A percentile compares a stretch with the other conserved stretches of the same genome.
These are phyloP conservation scores for Chalciporus sphaerocephalus DNA, from an alignment of 768 basidiomycete species.

Conservation along the genomic window DNA sequence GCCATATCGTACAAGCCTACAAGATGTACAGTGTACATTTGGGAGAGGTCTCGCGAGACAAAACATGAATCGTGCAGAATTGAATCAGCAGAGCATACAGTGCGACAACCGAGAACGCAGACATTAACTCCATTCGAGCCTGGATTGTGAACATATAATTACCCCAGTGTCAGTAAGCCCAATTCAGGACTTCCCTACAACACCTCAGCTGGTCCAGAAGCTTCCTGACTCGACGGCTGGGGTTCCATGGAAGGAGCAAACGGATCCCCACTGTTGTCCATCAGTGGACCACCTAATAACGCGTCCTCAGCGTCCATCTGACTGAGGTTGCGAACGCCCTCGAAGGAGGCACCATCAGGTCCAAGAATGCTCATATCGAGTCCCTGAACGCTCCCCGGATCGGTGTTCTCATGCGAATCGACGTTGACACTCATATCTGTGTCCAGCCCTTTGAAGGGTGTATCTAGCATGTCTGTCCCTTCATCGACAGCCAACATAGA, in stretches of 20 bases:
- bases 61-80: too few species aligned
- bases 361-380: slow-evolving; percentile 64
- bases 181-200: background rate
- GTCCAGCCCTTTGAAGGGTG: slow-evolving; percentile 54
- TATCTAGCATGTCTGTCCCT: slow-evolving; percentile 44
- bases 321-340: slow-evolving; percentile 48
- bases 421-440: slow-evolving; percentile 41
- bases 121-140: slow-evolving; percentile 1
- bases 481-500: slow-evolving; percentile 39
- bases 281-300: slow-evolving; percentile 55
- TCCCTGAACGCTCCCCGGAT: slow-evolving; percentile 38
- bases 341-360: slow-evolving; percentile 60
- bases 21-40: too few species aligned
- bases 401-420: slow-evolving; percentile 31
- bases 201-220: slow-evolving; percentile 3
- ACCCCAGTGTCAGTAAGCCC: slow-evolving; percentile 3
- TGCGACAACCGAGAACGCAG: background rate
- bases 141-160: background rate
- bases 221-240: slow-evolving; percentile 11
- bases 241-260: slow-evolving; percentile 39
- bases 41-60: too few species aligned
- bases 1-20: too few species aligned
- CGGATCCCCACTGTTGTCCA: slow-evolving; percentile 59
- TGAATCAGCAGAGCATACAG: too few species aligned
- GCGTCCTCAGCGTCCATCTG: slow-evolving; percentile 52